Evolutionary conservation across 768 basidiomycete genomes (phyloP).

Genomic region (Brasilioporus rufonigricans): DNA sequence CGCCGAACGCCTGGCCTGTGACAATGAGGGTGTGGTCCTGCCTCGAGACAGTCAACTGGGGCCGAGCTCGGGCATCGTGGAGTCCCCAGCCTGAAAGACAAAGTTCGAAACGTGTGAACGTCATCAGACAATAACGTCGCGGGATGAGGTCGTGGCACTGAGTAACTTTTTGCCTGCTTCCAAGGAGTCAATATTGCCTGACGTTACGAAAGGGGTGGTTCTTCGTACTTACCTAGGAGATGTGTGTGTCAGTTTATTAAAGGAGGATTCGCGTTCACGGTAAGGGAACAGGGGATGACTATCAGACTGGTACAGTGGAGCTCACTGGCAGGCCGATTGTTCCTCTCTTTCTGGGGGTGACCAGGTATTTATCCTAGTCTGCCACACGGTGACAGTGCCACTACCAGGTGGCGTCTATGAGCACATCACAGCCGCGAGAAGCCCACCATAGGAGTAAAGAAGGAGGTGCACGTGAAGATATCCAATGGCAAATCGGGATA

Average conservation of each 20-base stretch:
- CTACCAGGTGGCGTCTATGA: conserved; percentile 25
- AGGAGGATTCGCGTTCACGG: neutral
- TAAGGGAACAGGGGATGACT: neutral
- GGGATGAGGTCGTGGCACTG: neutral
- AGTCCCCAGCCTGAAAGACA: conserved; percentile 21
- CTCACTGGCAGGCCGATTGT: conserved; percentile 6
- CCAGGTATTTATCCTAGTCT: conserved; percentile 21
- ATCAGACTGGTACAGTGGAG: conserved; percentile 10
- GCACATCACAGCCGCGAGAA: conserved; percentile 26
- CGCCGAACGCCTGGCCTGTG: conserved; percentile 26
- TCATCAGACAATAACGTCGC: conserved; percentile 9
- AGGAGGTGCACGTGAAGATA: conserved; percentile 3
- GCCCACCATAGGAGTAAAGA: conserved; percentile 14
- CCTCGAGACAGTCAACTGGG: conserved; percentile 21
- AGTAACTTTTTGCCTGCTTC: neutral
- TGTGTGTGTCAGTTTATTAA: neutral
- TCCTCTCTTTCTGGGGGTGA: conserved; percentile 1
- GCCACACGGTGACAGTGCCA: conserved; percentile 28
- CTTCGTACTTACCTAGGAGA: neutral
- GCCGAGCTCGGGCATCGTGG: conserved; percentile 19
- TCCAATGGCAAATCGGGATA: conserved; percentile 10
- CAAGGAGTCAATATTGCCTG: neutral
- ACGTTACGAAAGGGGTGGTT: neutral
- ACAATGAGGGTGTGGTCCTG: conserved; percentile 24
- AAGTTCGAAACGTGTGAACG: conserved; percentile 27